Conservation (phyloP, 495 filamentous ascomycete genomes). For the Cryomyces minteri region DNA sequence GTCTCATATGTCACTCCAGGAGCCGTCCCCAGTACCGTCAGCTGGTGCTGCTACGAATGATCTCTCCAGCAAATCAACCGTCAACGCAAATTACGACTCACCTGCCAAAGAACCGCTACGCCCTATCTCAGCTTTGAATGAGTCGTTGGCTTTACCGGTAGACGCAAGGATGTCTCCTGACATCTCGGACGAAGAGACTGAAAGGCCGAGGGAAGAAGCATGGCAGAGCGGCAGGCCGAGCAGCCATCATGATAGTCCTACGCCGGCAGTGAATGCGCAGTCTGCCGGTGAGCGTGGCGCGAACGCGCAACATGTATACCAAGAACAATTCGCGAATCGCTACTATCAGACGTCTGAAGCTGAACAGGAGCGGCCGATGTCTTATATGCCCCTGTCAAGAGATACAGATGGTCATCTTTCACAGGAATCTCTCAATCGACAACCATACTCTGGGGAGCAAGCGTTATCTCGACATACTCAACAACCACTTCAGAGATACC, state of each 20-base stretch:
- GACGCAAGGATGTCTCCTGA: no score
- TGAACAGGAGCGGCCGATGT: not conserved
- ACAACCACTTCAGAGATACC: not conserved
- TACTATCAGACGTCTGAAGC: not conserved
- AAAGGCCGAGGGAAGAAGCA: not conserved
- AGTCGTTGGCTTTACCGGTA: no score
- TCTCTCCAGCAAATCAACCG: no score
- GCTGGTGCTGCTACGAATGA: no score
- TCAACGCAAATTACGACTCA: no score
- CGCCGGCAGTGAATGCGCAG: not conserved
- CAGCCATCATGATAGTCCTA: not conserved
- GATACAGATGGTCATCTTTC: not conserved
- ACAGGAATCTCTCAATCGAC: not conserved
- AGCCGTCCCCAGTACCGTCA: no score
- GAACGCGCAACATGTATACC: not conserved
- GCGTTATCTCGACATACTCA: not conserved
- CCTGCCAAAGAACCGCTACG: no score
- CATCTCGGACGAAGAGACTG: not conserved
- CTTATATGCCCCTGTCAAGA: not conserved
- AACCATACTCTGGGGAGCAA: not conserved
- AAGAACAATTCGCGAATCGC: not conserved
- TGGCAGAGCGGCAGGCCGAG: not conserved
- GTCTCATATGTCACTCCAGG: no score
- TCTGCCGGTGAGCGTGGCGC: not conserved
- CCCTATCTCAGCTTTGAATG: no score